Percentiles rank a stretch among this genome's conserved stretches.
Conservation (phyloP, 2,329 filamentous ascomycete species). For the Bipolaris zeicola region DNA sequence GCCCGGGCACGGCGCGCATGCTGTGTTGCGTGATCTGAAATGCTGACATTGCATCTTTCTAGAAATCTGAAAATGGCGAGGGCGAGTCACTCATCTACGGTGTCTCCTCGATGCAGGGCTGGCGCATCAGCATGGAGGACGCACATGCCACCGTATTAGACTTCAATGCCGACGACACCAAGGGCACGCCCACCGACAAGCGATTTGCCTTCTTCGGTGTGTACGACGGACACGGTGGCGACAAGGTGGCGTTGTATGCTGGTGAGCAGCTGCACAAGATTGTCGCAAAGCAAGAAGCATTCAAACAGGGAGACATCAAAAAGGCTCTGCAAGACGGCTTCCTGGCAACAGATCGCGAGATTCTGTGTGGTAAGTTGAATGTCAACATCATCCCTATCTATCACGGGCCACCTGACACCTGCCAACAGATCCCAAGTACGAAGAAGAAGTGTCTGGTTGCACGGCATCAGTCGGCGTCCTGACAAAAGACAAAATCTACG, state of each 20-base stretch:
- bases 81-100: conserved; percentile 94
- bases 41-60: conserved; percentile 11
- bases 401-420: conserved; percentile 36
- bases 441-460: conserved; percentile 97
- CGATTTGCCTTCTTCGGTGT: conserved; percentile 96
- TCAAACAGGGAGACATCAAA: conserved; percentile 87
- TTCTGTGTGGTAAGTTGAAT: conserved; percentile 77
- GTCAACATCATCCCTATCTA: background rate
- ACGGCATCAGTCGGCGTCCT: conserved; percentile 92
- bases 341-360: conserved; percentile 91
- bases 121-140: conserved; percentile 99
- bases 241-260: conserved; percentile 92
- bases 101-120: conserved; percentile 98
- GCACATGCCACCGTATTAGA: conserved; percentile 90
- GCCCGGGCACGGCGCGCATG: conserved; percentile 4
- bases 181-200: conserved; percentile 68
- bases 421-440: conserved; percentile 84
- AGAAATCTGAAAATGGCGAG: conserved; percentile 88
- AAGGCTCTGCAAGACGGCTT: conserved; percentile 98
- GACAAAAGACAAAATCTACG: conserved; percentile 89
- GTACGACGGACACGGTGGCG: conserved; percentile 95
- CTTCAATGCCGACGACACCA: conserved; percentile 63
- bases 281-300: conserved; percentile 90
- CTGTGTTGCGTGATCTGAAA: background rate
- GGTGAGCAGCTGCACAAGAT: conserved; percentile 94